Base-by-base conservation (phyloP, 306 rosid species). In the Cucurbita pepo region DNA sequence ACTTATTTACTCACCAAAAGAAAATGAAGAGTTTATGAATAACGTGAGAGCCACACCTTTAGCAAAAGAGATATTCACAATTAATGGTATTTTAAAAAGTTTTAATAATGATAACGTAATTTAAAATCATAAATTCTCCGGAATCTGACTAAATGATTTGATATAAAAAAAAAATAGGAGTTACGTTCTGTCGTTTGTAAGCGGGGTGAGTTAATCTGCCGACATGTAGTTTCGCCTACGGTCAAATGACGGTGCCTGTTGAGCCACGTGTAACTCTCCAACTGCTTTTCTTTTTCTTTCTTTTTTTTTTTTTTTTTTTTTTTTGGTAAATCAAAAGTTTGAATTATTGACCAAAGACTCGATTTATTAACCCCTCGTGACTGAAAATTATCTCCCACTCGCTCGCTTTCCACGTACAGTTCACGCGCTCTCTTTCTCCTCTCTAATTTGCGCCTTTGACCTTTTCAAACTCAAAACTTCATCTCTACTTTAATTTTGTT, bases 181-280 rank as follows among this genome's bases (percentile, higher is more conserved):
- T 4, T 1, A 38, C 51, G 51, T 62, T 62, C 10, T 65, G 71
- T 65, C 71, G 71, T 65, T 43, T 3, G 1, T 10, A 38, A 5
- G 69, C 66, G 66, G 65, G 8, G 67, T 60, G 4, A 11, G 36
- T 43, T 43, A 19, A 67, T 22, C 7, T 13, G 73, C 73, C 73
- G 41, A 12, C 13, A 56, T 69, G 73, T 18, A 43, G 77, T 69
- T 83, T 84, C 59, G 77, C 81, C 81, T 66, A 41, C 87, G 89
- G 96, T 92, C 97, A 92, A 88, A 88, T 58, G 90, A 71, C 96
- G 96, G 96, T 86, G 88, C 81, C 85, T 55, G 78, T 57, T 18
- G 10, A 25, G 36, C 79, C 88, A 82, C 95, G 96, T 86, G 86
- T 79, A 77, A 19, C 58, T 67, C 71, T 60, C 16, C 10, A 36